These are phyloP conservation scores for Rosa chinensis DNA, from an alignment of 306 rosid species.

Conservation along the genomic window DNA sequence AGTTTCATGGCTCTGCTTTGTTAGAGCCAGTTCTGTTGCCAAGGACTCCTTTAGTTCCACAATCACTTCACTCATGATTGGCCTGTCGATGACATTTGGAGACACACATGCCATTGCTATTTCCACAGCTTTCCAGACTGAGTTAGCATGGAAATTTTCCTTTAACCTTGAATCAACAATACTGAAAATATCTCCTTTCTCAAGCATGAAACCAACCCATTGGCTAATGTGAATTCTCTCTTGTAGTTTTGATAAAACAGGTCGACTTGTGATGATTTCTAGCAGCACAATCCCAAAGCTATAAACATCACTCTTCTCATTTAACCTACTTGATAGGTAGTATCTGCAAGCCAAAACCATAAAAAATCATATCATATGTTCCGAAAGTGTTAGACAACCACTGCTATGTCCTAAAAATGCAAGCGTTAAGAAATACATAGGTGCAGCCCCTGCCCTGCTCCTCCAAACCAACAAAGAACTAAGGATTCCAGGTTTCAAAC, in stretches of 20 bases:
- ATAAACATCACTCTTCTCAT: constrained; percentile 25
- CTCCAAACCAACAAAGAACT: background rate
- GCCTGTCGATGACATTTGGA: constrained; percentile 5
- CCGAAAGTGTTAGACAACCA: background rate
- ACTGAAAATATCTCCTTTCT: constrained; percentile 17
- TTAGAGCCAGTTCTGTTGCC: constrained; percentile 13
- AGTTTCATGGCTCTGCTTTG: background rate
- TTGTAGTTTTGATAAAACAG: background rate
- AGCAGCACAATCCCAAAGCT: constrained; percentile 26
- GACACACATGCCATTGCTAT: constrained; percentile 25
- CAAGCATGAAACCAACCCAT: constrained; percentile 30
- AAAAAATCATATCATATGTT: background rate
- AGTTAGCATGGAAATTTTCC: constrained; percentile 17
- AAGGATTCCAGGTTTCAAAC: background rate
- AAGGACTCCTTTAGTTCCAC: constrained; percentile 30
- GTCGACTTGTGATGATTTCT: constrained; percentile 21
- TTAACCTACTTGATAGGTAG: constrained; percentile 17
- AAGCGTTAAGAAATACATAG: background rate
- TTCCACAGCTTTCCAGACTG: constrained; percentile 42
- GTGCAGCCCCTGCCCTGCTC: background rate
- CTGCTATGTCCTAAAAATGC: background rate
- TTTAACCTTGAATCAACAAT: constrained; percentile 21
- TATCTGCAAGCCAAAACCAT: constrained; percentile 15
- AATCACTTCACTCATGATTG: constrained; percentile 26
- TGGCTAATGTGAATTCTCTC: constrained; percentile 13